phyloP scores from a whole-genome alignment of 106 monocot species.

The Dendrobium huoshanense region DNA sequence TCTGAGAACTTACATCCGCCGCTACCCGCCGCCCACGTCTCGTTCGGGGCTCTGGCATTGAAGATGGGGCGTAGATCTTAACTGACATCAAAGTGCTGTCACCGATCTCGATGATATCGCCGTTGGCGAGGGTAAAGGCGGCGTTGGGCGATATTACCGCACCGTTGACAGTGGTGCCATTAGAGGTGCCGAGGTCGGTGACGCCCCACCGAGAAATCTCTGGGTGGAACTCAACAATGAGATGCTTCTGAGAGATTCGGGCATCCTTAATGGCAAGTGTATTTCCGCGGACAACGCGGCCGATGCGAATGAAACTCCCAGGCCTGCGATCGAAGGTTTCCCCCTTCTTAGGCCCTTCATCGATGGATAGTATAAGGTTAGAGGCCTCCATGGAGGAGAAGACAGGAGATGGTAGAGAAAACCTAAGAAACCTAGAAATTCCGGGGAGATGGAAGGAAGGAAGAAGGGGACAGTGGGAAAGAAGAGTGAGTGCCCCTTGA shows the following conservation, averaged over 20 bases:
- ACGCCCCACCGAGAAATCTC: constrained; percentile 42
- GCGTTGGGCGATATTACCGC: constrained; percentile 21
- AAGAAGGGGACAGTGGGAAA: not conserved
- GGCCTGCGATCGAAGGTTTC: constrained; percentile 36
- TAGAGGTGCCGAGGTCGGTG: constrained; percentile 69
- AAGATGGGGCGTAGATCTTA: constrained; percentile 14
- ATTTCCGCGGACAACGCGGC: constrained; percentile 76
- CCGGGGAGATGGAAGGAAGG: not conserved
- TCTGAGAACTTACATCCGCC: not conserved
- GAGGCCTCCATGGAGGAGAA: constrained; percentile 11
- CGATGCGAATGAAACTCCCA: constrained; percentile 42
- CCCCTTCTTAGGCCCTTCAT: constrained; percentile 55
- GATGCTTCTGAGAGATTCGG: constrained; percentile 74
- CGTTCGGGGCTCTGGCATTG: not conserved
- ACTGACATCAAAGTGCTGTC: constrained; percentile 37
- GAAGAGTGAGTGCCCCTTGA: not conserved
- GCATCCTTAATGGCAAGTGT: constrained; percentile 71
- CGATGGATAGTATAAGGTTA: constrained; percentile 26
- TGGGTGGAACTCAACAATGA: constrained; percentile 31
- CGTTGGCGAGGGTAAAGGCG: constrained; percentile 28
- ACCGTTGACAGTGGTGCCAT: constrained; percentile 75
- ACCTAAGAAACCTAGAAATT: not conserved
- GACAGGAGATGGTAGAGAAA: not conserved
- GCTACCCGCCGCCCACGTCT: not conserved
- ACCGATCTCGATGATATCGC: constrained; percentile 70